Percentiles rank a stretch among this genome's conserved stretches.
phyloP scores from a whole-genome alignment of 805 yeast species.

The Candida tammaniensis region DNA sequence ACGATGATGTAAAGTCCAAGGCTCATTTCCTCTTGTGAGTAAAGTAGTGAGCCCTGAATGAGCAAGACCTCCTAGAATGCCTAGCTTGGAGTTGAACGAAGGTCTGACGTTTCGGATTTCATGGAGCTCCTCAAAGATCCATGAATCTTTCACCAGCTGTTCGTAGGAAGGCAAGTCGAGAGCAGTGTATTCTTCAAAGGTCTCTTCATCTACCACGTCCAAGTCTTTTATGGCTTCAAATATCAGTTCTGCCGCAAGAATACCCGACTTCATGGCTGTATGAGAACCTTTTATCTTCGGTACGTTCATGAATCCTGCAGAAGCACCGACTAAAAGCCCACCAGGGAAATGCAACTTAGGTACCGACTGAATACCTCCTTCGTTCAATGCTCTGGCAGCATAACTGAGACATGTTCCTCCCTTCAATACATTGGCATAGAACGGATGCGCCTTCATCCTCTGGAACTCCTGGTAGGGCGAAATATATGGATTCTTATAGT shows the following conservation, averaged over 20 bases:
- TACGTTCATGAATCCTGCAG: slow-evolving; percentile 96
- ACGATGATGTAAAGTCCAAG: slow-evolving; percentile 78
- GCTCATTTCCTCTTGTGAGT: slow-evolving; percentile 73
- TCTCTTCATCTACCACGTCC: slow-evolving; percentile 42
- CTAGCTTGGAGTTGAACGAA: slow-evolving; percentile 75
- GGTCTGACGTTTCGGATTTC: slow-evolving; percentile 92
- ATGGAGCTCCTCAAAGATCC: slow-evolving; percentile 82
- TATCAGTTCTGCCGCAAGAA: slow-evolving; percentile 88
- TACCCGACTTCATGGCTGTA: slow-evolving; percentile 94
- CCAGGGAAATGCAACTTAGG: slow-evolving; percentile 94
- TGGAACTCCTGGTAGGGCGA: slow-evolving; percentile 97
- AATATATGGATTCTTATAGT: slow-evolving; percentile 90
- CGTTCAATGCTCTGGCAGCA: slow-evolving; percentile 95
- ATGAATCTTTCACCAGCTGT: slow-evolving; percentile 63
- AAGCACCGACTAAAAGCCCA: slow-evolving; percentile 90
- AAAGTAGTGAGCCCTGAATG: slow-evolving; percentile 84
- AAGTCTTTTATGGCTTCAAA: slow-evolving; percentile 45
- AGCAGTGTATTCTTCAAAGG: slow-evolving; percentile 31
- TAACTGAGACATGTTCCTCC: slow-evolving; percentile 94
- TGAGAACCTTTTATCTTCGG: slow-evolving; percentile 98
- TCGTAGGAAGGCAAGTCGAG: slow-evolving; percentile 61
- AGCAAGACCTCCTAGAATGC: slow-evolving; percentile 75
- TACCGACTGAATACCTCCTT: slow-evolving; percentile 93
- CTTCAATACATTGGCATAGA: slow-evolving; percentile 65
- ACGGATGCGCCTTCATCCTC: slow-evolving; percentile 88